Evolutionary conservation across 75 land plant species (phyloP).

Genomic region (Cupressus sempervirens): DNA sequence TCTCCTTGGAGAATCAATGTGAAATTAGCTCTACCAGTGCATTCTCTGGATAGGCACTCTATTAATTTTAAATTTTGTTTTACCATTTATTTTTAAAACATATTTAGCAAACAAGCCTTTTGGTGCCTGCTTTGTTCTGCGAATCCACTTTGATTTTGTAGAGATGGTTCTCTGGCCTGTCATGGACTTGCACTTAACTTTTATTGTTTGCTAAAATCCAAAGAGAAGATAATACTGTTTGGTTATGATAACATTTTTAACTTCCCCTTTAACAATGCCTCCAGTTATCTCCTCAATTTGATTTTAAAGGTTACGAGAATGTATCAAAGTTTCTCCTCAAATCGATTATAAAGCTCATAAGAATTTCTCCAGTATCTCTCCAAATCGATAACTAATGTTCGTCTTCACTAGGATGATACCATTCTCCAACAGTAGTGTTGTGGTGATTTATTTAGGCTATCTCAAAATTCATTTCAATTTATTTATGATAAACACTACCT

Average conservation of each 20-base stretch:
- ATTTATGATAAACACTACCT: not conserved
- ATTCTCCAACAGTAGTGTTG: not conserved
- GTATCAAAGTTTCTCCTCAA: no score
- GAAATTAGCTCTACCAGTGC: not conserved
- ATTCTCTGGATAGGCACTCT: not conserved
- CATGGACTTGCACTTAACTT: not conserved
- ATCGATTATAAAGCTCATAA: no score
- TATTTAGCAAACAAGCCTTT: not conserved
- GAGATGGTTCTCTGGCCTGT: not conserved
- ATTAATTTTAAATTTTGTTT: not conserved
- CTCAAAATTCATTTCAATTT: not conserved
- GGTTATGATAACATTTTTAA: no score
- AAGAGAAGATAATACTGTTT: no score
- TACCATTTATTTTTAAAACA: not conserved
- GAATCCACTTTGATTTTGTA: not conserved
- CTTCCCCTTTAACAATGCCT: no score
- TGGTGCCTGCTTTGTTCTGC: not conserved
- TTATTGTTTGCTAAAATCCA: no score
- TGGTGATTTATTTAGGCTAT: slow-evolving; percentile 9
- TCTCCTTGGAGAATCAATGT: not conserved
- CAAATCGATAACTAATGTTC: no score
- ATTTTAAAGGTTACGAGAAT: no score
- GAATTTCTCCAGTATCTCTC: no score
- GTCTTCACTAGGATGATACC: no score
- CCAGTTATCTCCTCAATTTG: no score